Conservation (phyloP, 192 early-diverging fungal genomes). For the Mortierella alpina region DNA sequence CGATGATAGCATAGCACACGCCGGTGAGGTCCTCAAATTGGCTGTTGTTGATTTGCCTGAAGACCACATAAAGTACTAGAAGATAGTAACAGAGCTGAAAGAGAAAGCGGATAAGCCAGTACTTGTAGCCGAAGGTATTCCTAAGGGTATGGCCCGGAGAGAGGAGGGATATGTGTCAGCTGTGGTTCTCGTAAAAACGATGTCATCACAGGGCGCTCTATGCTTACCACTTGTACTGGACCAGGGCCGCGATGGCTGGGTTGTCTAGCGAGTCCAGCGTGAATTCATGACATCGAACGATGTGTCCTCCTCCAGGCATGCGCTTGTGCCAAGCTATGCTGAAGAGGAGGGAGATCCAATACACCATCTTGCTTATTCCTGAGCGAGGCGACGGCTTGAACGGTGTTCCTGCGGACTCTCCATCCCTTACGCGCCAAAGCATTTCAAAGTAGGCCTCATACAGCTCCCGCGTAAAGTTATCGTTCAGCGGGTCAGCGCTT, state of each 20-base stretch:
- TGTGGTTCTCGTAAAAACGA: too few species aligned
- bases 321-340: background rate
- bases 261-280: background rate
- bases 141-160: background rate
- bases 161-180: background rate
- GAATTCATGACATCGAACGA: background rate
- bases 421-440: background rate
- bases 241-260: constrained; percentile 2
- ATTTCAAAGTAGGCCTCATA: constrained; percentile 1
- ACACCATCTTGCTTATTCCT: background rate
- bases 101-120: constrained; percentile 17
- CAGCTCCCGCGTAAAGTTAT: background rate
- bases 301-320: background rate
- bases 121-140: constrained; percentile 12
- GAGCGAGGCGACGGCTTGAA: too few species aligned
- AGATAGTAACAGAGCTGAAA: constrained; percentile 3
- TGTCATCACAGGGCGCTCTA: too few species aligned
- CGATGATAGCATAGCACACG: constrained; percentile 1
- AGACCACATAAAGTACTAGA: background rate
- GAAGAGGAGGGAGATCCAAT: background rate
- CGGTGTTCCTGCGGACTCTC: background rate
- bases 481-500: background rate
- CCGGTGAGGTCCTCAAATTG: background rate
- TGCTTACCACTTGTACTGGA: constrained; percentile 20
- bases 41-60: constrained; percentile 1